Percentiles rank a stretch among this genome's conserved stretches.
Conservation (phyloP, 768 basidiomycete species). For the Xanthoconium stramineum region DNA sequence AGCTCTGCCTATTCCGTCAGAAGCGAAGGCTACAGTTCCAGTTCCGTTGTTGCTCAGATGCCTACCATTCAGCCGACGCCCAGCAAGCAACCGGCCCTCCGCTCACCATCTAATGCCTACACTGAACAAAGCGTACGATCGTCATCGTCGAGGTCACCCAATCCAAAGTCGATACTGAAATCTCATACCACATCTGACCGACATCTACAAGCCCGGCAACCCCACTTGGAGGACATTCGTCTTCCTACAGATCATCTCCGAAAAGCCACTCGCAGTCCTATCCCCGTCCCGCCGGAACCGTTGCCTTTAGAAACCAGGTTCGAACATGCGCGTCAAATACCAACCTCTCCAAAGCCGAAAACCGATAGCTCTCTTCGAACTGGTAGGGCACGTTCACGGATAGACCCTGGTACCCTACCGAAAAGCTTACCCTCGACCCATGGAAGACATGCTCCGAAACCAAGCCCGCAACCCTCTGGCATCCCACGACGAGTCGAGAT, state of each 20-base stretch:
- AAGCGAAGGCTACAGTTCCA: neutral
- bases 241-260: constrained; percentile 7
- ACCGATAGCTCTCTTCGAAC: constrained; percentile 13
- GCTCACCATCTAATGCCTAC: constrained; percentile 10
- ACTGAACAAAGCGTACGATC: constrained; percentile 8
- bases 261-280: constrained; percentile 8
- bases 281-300: constrained; percentile 12
- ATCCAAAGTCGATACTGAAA: constrained; percentile 33
- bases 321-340: constrained; percentile 7
- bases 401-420: constrained; percentile 24
- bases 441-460: constrained; percentile 7
- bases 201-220: constrained; percentile 11
- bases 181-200: constrained; percentile 19
- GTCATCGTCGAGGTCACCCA: constrained; percentile 25
- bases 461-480: constrained; percentile 15
- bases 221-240: constrained; percentile 8
- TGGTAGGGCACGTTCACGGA: constrained; percentile 29
- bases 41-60: neutral
- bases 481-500: constrained; percentile 26
- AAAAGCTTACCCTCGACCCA: constrained; percentile 7
- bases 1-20: constrained; percentile 13
- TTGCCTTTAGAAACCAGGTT: neutral
- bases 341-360: constrained; percentile 8
- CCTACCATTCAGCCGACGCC: neutral
- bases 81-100: constrained; percentile 2